phyloP scores from a whole-genome alignment of 2,329 filamentous ascomycete species.

The Pseudogymnoascus sp. region DNA sequence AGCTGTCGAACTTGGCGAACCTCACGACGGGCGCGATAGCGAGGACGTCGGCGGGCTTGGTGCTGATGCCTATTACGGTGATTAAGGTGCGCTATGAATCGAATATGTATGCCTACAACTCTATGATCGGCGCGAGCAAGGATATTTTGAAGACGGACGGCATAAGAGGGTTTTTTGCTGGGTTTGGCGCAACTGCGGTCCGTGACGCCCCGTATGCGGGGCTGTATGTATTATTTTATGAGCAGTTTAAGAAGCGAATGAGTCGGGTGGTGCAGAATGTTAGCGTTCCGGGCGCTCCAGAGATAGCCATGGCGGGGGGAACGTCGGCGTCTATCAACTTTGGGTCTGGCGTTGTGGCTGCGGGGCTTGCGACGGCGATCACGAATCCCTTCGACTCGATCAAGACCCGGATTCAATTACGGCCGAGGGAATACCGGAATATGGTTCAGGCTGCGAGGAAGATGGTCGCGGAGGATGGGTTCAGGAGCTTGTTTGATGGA shows the following conservation, averaged over 20 bases:
- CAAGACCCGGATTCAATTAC: slow-evolving; percentile 89
- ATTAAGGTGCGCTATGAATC: slow-evolving; percentile 96
- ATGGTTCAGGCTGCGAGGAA: slow-evolving; percentile 66
- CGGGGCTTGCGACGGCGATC: slow-evolving; percentile 72
- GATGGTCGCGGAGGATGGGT: slow-evolving; percentile 76
- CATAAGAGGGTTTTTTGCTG: slow-evolving; percentile 77
- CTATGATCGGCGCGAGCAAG: slow-evolving; percentile 59
- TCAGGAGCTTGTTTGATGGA: slow-evolving; percentile 75
- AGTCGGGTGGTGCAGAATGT: slow-evolving; percentile 21
- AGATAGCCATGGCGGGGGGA: slow-evolving; percentile 21
- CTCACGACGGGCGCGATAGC: slow-evolving; percentile 76
- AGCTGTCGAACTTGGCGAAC: slow-evolving; percentile 76
- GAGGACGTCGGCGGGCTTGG: slow-evolving; percentile 75
- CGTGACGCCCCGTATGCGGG: slow-evolving; percentile 96
- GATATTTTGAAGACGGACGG: slow-evolving; percentile 72
- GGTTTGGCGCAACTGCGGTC: slow-evolving; percentile 87
- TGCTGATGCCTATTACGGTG: slow-evolving; percentile 92
- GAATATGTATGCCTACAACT: slow-evolving; percentile 74
- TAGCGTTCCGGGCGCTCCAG: slow-evolving; percentile 16
- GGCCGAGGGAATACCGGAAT: slow-evolving; percentile 74
- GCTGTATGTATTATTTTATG: slow-evolving; percentile 89
- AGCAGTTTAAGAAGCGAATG: slow-evolving; percentile 65
- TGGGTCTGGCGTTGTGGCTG: slow-evolving; percentile 69
- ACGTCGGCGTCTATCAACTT: slow-evolving; percentile 72
- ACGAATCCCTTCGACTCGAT: slow-evolving; percentile 97